Percentiles rank a stretch among this genome's conserved stretches.
These are phyloP conservation scores for Chalara sp. DNA, from an alignment of 2,329 filamentous ascomycete genomes.

Conservation along the genomic window DNA sequence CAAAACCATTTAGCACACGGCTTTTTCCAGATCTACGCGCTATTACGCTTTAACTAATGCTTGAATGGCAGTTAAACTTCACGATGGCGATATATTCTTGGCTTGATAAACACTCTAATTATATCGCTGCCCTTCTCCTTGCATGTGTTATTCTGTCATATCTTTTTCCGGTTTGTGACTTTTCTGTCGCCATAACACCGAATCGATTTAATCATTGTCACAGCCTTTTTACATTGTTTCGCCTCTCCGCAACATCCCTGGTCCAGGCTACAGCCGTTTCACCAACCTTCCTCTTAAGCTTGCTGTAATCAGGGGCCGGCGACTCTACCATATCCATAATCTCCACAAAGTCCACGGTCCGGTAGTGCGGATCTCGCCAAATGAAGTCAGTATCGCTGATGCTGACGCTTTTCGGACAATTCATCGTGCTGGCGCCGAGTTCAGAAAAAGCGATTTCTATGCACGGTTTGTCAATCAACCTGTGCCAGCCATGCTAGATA, in stretches of 20 bases:
- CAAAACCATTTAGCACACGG: too few relatives aligned
- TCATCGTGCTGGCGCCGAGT: constrained; percentile 27
- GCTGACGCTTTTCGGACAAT: constrained; percentile 26
- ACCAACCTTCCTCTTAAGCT: constrained; percentile 6
- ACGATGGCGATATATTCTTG: too few relatives aligned
- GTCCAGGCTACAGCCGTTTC: constrained; percentile 5
- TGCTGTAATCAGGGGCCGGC: constrained; percentile 6
- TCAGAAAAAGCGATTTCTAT: constrained; percentile 30
- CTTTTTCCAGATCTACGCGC: too few relatives aligned
- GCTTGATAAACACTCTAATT: too few relatives aligned
- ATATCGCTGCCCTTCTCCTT: too few relatives aligned
- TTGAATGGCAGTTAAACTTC: too few relatives aligned
- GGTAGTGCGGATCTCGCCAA: constrained; percentile 23
- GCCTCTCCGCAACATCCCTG: constrained; percentile 6
- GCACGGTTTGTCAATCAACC: constrained; percentile 11
- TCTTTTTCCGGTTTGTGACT: too few relatives aligned
- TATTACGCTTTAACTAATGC: too few relatives aligned
- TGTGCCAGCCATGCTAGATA: constrained; percentile 32
- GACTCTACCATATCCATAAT: constrained; percentile 9
- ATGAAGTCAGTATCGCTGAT: constrained; percentile 34
- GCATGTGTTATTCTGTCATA: too few relatives aligned
- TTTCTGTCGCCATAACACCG: too few relatives aligned
- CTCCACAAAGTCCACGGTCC: constrained; percentile 10
- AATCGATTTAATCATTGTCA: too few relatives aligned
- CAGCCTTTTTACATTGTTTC: too few relatives aligned